phyloP scores from a whole-genome alignment of 257 asterid species.

The Marsdenia floribunda region DNA sequence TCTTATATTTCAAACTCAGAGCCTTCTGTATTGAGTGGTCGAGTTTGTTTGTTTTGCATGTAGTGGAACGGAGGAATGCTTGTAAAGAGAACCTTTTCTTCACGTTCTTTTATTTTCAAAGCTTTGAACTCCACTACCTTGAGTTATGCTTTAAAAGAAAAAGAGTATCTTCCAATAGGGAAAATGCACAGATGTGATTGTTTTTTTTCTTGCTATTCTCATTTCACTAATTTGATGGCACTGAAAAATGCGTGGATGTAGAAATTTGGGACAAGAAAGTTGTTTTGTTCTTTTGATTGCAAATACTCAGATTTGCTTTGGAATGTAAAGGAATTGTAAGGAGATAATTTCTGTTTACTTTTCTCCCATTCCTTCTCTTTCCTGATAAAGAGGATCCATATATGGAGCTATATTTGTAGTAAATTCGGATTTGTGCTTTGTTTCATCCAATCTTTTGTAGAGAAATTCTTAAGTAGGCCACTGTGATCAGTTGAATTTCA shows the following conservation, averaged over 20 bases:
- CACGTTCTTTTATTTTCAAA: not conserved
- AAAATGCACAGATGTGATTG: not conserved
- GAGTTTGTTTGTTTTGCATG: not conserved
- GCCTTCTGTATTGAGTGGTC: not conserved
- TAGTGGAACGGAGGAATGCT: not conserved
- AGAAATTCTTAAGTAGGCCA: not conserved
- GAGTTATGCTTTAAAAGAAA: not conserved
- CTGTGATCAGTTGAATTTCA: not conserved
- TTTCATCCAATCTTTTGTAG: not conserved
- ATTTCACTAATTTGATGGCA: not conserved
- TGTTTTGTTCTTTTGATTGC: not conserved
- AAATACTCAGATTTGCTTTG: not conserved
- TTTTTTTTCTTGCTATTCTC: not conserved
- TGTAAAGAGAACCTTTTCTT: not conserved
- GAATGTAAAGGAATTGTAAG: not conserved
- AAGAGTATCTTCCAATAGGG: not conserved
- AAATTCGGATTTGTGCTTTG: not conserved
- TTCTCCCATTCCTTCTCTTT: no score
- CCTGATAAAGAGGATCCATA: no score
- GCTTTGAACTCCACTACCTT: not conserved
- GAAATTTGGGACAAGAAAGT: not conserved
- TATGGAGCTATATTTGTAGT: not conserved
- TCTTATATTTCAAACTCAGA: not conserved
- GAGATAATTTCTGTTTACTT: not conserved
- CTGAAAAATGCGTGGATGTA: not conserved